Percentiles rank a stretch among this genome's conserved stretches.
phyloP scores from a whole-genome alignment of 768 basidiomycete species.

The Fomitopsis pulvina region DNA sequence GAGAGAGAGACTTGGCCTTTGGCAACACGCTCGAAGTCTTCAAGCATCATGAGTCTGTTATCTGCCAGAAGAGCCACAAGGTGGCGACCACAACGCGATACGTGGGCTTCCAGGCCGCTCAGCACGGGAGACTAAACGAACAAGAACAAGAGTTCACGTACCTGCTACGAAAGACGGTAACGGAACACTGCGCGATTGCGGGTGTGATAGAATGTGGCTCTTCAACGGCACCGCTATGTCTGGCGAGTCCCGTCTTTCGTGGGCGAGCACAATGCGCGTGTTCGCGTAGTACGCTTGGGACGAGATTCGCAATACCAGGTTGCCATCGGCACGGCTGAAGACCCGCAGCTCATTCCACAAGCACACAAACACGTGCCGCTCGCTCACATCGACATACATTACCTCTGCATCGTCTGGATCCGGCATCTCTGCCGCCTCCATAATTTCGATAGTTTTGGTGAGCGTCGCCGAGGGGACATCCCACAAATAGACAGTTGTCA shows the following conservation, averaged over 20 bases:
- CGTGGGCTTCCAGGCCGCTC: slow-evolving; percentile 30
- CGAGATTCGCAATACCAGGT: slow-evolving; percentile 33
- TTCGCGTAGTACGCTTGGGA: neutral
- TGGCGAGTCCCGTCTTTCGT: neutral
- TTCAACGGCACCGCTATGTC: neutral
- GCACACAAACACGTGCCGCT: slow-evolving; percentile 54
- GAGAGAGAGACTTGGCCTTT: slow-evolving; percentile 14
- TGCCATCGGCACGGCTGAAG: slow-evolving; percentile 43
- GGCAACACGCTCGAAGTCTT: slow-evolving; percentile 28
- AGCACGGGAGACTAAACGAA: neutral
- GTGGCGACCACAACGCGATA: slow-evolving; percentile 29
- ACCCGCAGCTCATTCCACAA: slow-evolving; percentile 41
- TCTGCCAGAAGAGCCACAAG: slow-evolving; percentile 22
- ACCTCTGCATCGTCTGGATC: slow-evolving; percentile 18
- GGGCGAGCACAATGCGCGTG: neutral
- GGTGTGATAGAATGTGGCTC: neutral
- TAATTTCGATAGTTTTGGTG: slow-evolving; percentile 40
- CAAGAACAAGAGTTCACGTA: slow-evolving; percentile 2
- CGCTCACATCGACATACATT: slow-evolving; percentile 61
- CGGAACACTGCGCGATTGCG: neutral
- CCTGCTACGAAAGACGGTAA: slow-evolving; percentile 4
- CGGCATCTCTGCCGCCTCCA: slow-evolving; percentile 20
- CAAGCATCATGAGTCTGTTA: slow-evolving; percentile 23
- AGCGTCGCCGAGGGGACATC: slow-evolving; percentile 48
- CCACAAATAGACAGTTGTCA: slow-evolving; percentile 47